Evolutionary conservation across 768 basidiomycete genomes (phyloP).

Genomic region (Serendipita sp.): DNA sequence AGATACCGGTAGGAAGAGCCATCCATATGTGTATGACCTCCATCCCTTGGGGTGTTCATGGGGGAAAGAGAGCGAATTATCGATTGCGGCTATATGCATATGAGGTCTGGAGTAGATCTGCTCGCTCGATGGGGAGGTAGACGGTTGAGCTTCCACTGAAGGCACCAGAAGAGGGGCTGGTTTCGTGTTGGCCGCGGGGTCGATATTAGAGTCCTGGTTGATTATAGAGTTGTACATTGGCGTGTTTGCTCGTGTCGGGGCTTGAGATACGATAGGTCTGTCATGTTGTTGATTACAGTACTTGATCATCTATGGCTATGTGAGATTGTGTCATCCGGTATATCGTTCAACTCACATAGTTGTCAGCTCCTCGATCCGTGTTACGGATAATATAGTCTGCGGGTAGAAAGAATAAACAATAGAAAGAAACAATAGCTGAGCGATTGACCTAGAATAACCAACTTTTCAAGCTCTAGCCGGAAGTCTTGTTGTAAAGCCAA

Average conservation of each 20-base stretch:
- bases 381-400: constrained; percentile 84
- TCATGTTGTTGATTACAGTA: constrained; percentile 72
- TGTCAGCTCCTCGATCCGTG: constrained; percentile 77
- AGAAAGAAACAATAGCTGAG: neutral
- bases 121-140: neutral
- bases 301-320: constrained; percentile 49
- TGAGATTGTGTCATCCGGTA: neutral
- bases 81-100: constrained; percentile 84
- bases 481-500: constrained; percentile 63
- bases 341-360: constrained; percentile 28
- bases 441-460: constrained; percentile 60
- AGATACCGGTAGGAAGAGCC: constrained; percentile 75
- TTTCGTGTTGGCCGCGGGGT: neutral
- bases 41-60: constrained; percentile 76
- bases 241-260: constrained; percentile 36
- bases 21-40: constrained; percentile 70
- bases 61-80: constrained; percentile 84
- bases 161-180: constrained; percentile 4
- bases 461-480: constrained; percentile 81
- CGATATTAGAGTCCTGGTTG: constrained; percentile 1
- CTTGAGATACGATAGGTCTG: constrained; percentile 61
- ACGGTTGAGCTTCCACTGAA: constrained; percentile 6
- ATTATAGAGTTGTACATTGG: constrained; percentile 8
- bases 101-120: constrained; percentile 36
- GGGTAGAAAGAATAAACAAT: constrained; percentile 6